Conservation (phyloP, 129 eudicot genomes). For the Artemisia annua region DNA sequence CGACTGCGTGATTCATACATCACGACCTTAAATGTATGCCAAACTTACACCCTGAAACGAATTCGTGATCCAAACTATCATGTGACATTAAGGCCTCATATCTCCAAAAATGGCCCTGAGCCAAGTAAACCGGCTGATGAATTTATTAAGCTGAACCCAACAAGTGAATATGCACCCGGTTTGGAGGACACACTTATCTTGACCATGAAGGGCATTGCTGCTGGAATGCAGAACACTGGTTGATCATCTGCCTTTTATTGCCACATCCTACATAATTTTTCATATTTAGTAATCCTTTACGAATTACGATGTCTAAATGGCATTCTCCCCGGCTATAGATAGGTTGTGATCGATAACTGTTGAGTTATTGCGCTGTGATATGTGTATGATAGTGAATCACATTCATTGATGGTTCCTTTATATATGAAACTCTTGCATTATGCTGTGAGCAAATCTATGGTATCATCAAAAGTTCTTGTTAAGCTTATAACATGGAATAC, state of each 20-base stretch:
- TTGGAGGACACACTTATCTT: slow-evolving; percentile 95
- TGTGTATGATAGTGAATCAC: slow-evolving; percentile 3
- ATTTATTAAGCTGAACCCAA: slow-evolving; percentile 75
- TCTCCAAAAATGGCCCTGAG: slow-evolving; percentile 70
- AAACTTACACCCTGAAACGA: slow-evolving; percentile 84
- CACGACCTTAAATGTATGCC: slow-evolving; percentile 79
- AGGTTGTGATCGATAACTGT: background rate
- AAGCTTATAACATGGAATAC: too few relatives aligned
- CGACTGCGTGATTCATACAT: slow-evolving; percentile 81
- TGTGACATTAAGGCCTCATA: slow-evolving; percentile 74
- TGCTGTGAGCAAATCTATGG: too few relatives aligned
- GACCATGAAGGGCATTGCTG: slow-evolving; percentile 99
- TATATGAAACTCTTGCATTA: background rate
- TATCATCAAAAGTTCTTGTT: too few relatives aligned
- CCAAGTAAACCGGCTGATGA: slow-evolving; percentile 62
- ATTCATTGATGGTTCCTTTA: slow-evolving; percentile 13
- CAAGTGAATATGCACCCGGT: slow-evolving; percentile 96
- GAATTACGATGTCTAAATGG: slow-evolving; percentile 2
- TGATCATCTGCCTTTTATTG: slow-evolving; percentile 24
- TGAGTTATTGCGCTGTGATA: slow-evolving; percentile 15
- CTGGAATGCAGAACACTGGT: slow-evolving; percentile 97
- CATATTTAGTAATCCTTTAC: background rate
- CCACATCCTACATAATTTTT: background rate
- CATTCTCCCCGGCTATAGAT: slow-evolving; percentile 10
- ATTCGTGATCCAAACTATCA: slow-evolving; percentile 83